Evolutionary conservation across 2,329 filamentous ascomycete genomes (phyloP).

Genomic region (Trichoderma breve): DNA sequence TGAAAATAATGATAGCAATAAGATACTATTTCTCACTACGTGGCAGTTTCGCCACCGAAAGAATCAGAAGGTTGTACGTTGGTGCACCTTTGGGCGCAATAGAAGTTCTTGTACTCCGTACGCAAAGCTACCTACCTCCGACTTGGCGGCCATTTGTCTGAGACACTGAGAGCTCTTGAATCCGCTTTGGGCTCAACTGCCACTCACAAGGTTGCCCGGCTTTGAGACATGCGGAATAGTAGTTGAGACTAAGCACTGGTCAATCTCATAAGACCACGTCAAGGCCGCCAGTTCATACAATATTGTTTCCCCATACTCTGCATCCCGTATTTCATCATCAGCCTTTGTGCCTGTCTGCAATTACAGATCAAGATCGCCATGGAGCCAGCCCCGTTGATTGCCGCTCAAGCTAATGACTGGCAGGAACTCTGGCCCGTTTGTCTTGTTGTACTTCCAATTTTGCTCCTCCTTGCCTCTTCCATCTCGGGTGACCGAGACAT

Average conservation of each 20-base stretch:
- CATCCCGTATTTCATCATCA: not conserved
- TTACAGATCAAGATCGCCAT: not conserved
- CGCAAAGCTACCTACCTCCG: not conserved
- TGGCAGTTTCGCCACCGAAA: not conserved
- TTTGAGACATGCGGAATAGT: not conserved
- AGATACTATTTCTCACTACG: not conserved
- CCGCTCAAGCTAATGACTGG: not conserved
- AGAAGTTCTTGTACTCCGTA: not conserved
- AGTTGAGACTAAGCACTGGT: not conserved
- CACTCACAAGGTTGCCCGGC: not conserved
- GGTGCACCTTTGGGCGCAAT: no score
- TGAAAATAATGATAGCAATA: not conserved
- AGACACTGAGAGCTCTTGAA: not conserved
- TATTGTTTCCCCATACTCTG: not conserved
- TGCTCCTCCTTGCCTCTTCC: not conserved
- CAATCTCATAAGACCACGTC: not conserved
- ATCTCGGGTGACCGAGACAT: not conserved
- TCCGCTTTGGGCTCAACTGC: not conserved
- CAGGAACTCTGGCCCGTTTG: not conserved
- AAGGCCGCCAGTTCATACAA: no score
- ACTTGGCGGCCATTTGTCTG: not conserved
- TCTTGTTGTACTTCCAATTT: not conserved
- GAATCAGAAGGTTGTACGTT: not conserved
- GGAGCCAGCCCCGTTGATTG: not conserved
- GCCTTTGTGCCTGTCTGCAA: not conserved